Conservation (phyloP, 805 yeast genomes). For the Geotrichum ghanense region DNA sequence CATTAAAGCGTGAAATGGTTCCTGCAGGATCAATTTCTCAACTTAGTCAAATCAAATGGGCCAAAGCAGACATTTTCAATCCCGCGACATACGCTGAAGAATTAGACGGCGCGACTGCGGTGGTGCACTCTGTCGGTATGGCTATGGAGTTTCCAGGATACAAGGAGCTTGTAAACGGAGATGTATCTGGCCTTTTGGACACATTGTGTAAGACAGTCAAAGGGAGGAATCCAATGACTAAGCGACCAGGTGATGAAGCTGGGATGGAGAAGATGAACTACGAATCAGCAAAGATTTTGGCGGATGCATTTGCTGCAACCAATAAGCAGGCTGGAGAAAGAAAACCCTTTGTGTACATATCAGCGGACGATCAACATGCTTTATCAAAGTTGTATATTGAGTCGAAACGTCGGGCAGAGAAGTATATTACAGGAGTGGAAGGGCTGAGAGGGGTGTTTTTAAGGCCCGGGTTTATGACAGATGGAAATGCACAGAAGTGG, state of each 20-base stretch:
- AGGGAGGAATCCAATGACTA: slow-evolving; percentile 46
- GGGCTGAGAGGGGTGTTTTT: slow-evolving; percentile 48
- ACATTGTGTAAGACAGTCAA: slow-evolving; percentile 20
- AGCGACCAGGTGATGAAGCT: slow-evolving; percentile 23
- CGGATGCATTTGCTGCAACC: slow-evolving; percentile 37
- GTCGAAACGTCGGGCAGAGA: slow-evolving; percentile 72
- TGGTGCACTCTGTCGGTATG: slow-evolving; percentile 77
- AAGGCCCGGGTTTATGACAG: slow-evolving; percentile 76
- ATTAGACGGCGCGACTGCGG: slow-evolving; percentile 43
- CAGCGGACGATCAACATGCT: slow-evolving; percentile 68
- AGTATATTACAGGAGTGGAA: slow-evolving; percentile 31
- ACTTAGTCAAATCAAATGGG: slow-evolving; percentile 49
- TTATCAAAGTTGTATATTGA: slow-evolving; percentile 54
- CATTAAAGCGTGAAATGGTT: not conserved
- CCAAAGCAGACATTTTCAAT: slow-evolving; percentile 53
- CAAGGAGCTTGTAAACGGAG: slow-evolving; percentile 33
- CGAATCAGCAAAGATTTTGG: slow-evolving; percentile 55
- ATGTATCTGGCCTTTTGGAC: slow-evolving; percentile 5
- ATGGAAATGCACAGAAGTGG: slow-evolving; percentile 8
- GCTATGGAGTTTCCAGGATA: slow-evolving; percentile 58
- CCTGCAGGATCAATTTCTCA: slow-evolving; percentile 39
- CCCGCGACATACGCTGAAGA: slow-evolving; percentile 43
- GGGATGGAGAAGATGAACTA: slow-evolving; percentile 57
- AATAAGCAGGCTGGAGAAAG: slow-evolving; percentile 12
- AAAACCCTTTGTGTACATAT: slow-evolving; percentile 55